A percentile compares a stretch with the other conserved stretches of the same genome.
Conservation (phyloP, 148 eudicot genomes). For the Hydrangea macrophylla region DNA sequence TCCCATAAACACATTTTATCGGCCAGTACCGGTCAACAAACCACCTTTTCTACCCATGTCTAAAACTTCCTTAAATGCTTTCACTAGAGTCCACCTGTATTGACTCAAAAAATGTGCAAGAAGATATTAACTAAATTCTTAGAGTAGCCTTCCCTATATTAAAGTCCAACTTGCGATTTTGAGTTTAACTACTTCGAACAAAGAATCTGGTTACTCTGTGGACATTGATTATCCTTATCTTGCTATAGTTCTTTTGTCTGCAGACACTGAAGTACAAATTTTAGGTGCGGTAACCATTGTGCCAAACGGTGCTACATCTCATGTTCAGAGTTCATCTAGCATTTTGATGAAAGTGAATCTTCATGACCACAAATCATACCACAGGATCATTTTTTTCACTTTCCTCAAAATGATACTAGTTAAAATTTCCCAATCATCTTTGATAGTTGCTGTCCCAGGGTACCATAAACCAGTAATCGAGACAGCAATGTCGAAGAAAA, state of each 20-base stretch:
- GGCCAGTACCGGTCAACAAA: background rate
- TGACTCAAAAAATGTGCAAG: no score
- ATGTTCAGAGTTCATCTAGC: background rate
- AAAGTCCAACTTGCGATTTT: no score
- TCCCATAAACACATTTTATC: background rate
- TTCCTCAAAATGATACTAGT: background rate
- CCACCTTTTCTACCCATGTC: background rate
- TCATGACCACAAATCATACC: background rate
- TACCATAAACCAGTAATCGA: background rate
- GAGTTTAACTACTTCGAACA: no score
- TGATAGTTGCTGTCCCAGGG: background rate
- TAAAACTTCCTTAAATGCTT: background rate
- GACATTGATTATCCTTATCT: background rate
- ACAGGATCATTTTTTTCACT: background rate
- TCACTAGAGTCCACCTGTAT: background rate
- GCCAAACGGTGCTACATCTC: background rate
- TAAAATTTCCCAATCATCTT: background rate
- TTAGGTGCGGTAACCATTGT: no score
- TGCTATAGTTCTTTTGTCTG: background rate
- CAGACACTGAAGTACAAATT: background rate
- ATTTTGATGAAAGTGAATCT: no score
- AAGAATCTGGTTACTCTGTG: background rate
- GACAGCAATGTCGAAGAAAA: background rate
- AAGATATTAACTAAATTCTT: no score
- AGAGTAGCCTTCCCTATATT: no score